Conservation (phyloP, 2,329 filamentous ascomycete genomes). For the Lasiodiplodia sp. region DNA sequence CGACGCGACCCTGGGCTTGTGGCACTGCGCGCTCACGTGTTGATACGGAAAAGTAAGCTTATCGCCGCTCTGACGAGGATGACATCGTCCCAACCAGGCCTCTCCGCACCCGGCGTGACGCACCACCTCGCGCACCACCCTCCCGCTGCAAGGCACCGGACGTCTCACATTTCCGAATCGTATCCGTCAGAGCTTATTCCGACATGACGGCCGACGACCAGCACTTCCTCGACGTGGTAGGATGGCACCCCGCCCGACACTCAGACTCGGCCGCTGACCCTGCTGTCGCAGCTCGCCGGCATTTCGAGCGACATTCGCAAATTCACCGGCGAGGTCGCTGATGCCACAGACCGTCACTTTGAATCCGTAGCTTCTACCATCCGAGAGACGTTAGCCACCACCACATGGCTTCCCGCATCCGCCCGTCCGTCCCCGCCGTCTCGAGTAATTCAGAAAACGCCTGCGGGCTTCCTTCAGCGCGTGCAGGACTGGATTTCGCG, state of each 20-base stretch:
- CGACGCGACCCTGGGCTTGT: constrained; percentile 7
- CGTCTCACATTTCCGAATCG: constrained; percentile 24
- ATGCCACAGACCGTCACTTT: constrained; percentile 81
- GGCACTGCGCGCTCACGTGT: constrained; percentile 21
- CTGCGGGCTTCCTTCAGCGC: constrained; percentile 59
- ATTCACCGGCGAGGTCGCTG: constrained; percentile 76
- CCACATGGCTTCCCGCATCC: constrained; percentile 75
- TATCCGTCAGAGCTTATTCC: constrained; percentile 16
- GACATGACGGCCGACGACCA: constrained; percentile 80
- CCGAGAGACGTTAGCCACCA: constrained; percentile 71
- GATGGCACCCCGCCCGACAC: constrained; percentile 41
- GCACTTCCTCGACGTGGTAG: constrained; percentile 78
- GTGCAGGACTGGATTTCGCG: constrained; percentile 74
- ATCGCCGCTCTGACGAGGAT: constrained; percentile 19
- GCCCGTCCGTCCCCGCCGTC: constrained; percentile 65
- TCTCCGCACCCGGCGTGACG: constrained; percentile 20
- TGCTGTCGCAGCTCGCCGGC: constrained; percentile 57
- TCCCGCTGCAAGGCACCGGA: constrained; percentile 16
- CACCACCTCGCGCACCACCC: constrained; percentile 13
- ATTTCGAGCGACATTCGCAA: constrained; percentile 71
- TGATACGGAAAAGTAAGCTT: constrained; percentile 24
- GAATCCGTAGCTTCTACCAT: constrained; percentile 76
- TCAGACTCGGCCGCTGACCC: constrained; percentile 12
- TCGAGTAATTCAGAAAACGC: constrained; percentile 45
- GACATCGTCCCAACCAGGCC: constrained; percentile 14